Evolutionary conservation across 1,284 basidiomycete genomes (phyloP).

Genomic region (Mycena sp.): DNA sequence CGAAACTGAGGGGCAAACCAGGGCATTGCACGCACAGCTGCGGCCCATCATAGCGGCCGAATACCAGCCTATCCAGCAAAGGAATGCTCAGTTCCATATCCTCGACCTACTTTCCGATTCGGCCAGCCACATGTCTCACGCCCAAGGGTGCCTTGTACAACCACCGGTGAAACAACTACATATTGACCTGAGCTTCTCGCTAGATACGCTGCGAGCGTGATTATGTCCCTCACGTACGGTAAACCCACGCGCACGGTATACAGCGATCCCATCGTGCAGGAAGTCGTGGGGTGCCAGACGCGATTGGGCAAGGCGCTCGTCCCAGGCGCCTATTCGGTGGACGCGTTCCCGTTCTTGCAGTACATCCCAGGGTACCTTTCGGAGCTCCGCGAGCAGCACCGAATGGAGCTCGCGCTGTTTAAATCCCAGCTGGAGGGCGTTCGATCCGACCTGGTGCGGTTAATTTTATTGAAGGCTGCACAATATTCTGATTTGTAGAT

Average conservation of each 20-base stretch:
- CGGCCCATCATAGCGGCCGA: constrained; percentile 56
- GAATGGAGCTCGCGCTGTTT: constrained; percentile 67
- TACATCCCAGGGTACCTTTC: constrained; percentile 67
- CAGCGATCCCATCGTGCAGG: constrained; percentile 64
- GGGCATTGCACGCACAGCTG: constrained; percentile 63
- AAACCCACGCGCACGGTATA: constrained; percentile 58
- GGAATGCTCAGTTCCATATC: constrained; percentile 57
- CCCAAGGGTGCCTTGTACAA: too few relatives aligned
- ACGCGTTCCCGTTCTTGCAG: constrained; percentile 63
- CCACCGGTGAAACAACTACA: not conserved
- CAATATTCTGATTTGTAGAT: not conserved
- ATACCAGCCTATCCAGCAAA: constrained; percentile 58
- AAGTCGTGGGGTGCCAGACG: constrained; percentile 57
- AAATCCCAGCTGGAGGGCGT: constrained; percentile 57
- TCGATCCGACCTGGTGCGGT: constrained; percentile 52
- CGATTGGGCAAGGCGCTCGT: constrained; percentile 60
- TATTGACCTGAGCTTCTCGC: not conserved
- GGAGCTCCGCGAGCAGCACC: constrained; percentile 59
- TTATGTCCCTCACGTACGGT: constrained; percentile 74
- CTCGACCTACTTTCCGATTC: constrained; percentile 62
- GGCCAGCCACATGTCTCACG: constrained; percentile 59
- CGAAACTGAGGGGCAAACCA: too few relatives aligned
- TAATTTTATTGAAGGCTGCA: not conserved
- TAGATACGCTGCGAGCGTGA: constrained; percentile 71
- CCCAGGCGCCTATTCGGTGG: constrained; percentile 67